Conservation (phyloP, 176 grass and related monocot species). For the Aechmea fasciata region DNA sequence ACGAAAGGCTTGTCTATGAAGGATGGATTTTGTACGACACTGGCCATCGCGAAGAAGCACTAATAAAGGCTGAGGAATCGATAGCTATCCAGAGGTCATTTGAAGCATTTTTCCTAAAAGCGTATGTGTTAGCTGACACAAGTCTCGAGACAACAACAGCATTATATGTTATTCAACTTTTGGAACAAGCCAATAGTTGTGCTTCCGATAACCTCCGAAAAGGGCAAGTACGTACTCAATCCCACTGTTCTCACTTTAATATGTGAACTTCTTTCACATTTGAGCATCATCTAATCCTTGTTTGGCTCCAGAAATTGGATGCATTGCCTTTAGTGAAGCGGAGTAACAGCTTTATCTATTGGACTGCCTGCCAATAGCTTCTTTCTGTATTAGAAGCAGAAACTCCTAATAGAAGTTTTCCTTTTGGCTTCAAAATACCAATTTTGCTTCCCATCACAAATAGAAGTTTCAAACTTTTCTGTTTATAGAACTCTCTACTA, state of each 20-base stretch:
- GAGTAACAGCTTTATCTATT: no score
- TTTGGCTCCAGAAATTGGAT: no score
- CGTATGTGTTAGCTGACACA: slow-evolving; percentile 77
- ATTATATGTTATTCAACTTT: slow-evolving; percentile 63
- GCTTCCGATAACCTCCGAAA: slow-evolving; percentile 94
- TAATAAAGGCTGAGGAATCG: slow-evolving; percentile 77
- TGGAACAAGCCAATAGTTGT: slow-evolving; percentile 78
- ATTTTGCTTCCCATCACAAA: no score
- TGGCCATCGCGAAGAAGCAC: slow-evolving; percentile 74
- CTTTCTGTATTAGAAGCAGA: no score
- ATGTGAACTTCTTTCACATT: background rate
- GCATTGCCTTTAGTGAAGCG: no score
- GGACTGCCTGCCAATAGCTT: no score
- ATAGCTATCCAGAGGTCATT: slow-evolving; percentile 72
- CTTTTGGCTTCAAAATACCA: no score
- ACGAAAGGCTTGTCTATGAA: slow-evolving; percentile 92
- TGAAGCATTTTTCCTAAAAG: slow-evolving; percentile 91
- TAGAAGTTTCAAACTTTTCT: no score
- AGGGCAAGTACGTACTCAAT: slow-evolving; percentile 57
- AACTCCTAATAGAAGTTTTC: no score
- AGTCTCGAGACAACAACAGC: slow-evolving; percentile 53
- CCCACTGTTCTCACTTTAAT: background rate
- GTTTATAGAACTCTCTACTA: no score
- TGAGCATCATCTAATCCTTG: background rate
- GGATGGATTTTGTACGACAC: slow-evolving; percentile 95